These are phyloP conservation scores for Colletotrichum sansevieriae DNA, from an alignment of 2,329 filamentous ascomycete genomes.

Conservation along the genomic window DNA sequence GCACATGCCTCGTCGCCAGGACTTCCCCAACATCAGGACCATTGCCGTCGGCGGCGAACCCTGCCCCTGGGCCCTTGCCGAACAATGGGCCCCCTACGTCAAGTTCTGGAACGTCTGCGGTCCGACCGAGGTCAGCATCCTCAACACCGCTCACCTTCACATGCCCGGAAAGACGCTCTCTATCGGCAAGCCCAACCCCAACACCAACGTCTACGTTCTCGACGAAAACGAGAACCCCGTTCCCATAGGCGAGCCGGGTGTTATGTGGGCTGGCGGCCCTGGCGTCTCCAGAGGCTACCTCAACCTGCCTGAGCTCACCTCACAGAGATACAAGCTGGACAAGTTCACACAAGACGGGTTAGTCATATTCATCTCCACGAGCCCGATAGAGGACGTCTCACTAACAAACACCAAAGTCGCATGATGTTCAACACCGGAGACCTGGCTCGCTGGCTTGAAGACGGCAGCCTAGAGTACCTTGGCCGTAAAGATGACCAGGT, in stretches of 20 bases:
- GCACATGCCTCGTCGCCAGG: constrained; percentile 39
- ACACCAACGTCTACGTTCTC: constrained; percentile 68
- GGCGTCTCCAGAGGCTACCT: constrained; percentile 70
- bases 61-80: constrained; percentile 57
- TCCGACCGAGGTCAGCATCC: constrained; percentile 70
- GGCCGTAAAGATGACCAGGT: constrained; percentile 73
- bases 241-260: constrained; percentile 60
- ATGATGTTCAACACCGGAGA: constrained; percentile 73
- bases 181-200: constrained; percentile 68
- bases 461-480: constrained; percentile 67
- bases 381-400: background rate
- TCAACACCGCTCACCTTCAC: constrained; percentile 60
- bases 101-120: constrained; percentile 70
- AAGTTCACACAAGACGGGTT: constrained; percentile 66
- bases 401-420: constrained; percentile 47
- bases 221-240: constrained; percentile 59
- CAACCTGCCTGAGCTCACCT: constrained; percentile 64
- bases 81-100: constrained; percentile 64
- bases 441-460: constrained; percentile 65
- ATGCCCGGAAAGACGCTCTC: constrained; percentile 58
- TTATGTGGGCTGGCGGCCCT: constrained; percentile 69
- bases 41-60: constrained; percentile 43
- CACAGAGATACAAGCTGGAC: constrained; percentile 62
- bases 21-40: constrained; percentile 41
- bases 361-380: constrained; percentile 36